Evolutionary conservation across 139 green algal species (phyloP), one percentile per base, ranked within the genome.

Genomic region (Coelastrella sp.): DNA sequence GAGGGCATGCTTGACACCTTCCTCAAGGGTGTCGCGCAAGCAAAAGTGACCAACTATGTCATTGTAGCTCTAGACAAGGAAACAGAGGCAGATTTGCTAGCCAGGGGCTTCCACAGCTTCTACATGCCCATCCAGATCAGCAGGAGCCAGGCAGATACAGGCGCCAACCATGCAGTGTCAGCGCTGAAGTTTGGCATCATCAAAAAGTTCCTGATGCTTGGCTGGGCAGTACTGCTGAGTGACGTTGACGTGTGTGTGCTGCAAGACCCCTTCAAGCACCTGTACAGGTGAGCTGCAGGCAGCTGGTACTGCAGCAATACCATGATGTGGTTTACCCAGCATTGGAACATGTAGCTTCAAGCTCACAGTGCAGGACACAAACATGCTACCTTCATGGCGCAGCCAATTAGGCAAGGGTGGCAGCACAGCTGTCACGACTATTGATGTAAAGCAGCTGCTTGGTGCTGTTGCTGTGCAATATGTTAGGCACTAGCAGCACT

Each of bases 211-310:
- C 79, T 99, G 24, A 75, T 95, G 88, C 91, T 99, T 12, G 98
- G 97, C 15, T 99, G 95, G 91, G 93, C 94, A 11, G 97, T 99
- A 25, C 95, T 99, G 56, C 95, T 99, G 59, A 97, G 94, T 10
- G 98, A 99, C 87, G 96, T 99, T 22, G 98, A 99, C 88, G 95
- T 99, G n/a, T 93, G 96, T 6, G 95, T 96, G 20, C 93, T 99
- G 61, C 93, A 96, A 85, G 89, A 97, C 90, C 94, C 94, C 49
- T 96, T 96, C 76, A 92, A 94, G 7, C 81, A 96, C 89, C 78
- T 99, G 68, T 96, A 97, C 91, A 83, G 87, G 87, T 82, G 87
- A n/a, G 75, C 17, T 11, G 58, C 25, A 59, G 25, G 72, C 72
- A 49, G 35, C 35, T 49, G 35, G 35, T 49, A 49, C 35, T 49